phyloP scores from a whole-genome alignment of 2,329 filamentous ascomycete genomes.

The Beauveria caledonica region DNA sequence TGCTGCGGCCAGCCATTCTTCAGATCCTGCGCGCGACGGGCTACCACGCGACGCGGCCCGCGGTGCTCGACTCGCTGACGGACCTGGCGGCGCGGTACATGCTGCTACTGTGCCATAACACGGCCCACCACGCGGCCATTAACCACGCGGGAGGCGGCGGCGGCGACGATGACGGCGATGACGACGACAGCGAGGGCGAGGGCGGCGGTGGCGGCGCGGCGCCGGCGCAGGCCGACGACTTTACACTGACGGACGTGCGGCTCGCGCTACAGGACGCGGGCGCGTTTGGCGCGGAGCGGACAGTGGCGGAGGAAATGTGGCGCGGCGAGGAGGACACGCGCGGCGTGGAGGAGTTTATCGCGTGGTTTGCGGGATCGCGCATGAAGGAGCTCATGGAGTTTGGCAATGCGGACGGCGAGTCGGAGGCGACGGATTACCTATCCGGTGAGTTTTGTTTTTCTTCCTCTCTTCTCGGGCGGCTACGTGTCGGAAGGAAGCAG shows the following conservation, averaged over 20 bases:
- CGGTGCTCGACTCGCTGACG: conserved; percentile 79
- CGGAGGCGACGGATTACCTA: conserved; percentile 61
- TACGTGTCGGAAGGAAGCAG: neutral
- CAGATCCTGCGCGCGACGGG: conserved; percentile 88
- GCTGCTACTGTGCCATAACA: conserved; percentile 61
- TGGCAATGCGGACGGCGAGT: conserved; percentile 61
- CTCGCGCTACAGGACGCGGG: conserved; percentile 79
- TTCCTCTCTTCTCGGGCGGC: neutral
- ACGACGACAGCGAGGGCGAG: too few relatives aligned
- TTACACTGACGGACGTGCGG: conserved; percentile 63
- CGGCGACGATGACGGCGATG: too few relatives aligned
- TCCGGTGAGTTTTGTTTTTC: conserved; percentile 40
- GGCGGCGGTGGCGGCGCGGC: neutral
- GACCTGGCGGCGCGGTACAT: conserved; percentile 81
- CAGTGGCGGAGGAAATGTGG: conserved; percentile 61
- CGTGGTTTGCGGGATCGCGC: conserved; percentile 66
- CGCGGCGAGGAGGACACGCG: conserved; percentile 64
- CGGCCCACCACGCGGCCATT: conserved; percentile 61
- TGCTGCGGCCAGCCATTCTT: conserved; percentile 78
- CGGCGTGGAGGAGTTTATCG: conserved; percentile 69
- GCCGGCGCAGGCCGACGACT: conserved; percentile 39
- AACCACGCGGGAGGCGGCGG: conserved; percentile 35
- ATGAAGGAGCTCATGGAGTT: conserved; percentile 77
- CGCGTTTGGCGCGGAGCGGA: conserved; percentile 60
- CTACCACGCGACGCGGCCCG: conserved; percentile 74